Conservation (phyloP, 345 rosid species). For the Sonneratia alba region DNA sequence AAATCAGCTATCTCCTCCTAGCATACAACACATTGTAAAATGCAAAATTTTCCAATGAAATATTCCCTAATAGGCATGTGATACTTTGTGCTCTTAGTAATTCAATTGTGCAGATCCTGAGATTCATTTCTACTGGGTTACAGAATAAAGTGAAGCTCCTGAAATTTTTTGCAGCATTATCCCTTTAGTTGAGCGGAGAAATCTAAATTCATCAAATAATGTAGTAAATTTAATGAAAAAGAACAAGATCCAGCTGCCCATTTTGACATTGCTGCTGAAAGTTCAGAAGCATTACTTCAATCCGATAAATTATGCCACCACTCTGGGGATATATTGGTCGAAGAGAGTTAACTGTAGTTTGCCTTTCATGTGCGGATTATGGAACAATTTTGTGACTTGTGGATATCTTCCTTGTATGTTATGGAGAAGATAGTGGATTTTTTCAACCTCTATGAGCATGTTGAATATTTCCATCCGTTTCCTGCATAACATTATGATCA, state of each 20-base stretch:
- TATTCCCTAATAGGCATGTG: neutral
- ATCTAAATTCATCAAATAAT: neutral
- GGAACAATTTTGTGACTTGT: neutral
- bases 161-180: neutral
- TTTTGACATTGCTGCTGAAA: neutral
- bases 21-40: neutral
- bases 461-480: neutral
- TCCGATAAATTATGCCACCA: neutral
- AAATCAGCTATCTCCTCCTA: conserved; percentile 26
- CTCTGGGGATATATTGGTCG: neutral
- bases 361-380: neutral
- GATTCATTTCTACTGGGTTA: neutral
- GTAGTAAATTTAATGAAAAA: neutral
- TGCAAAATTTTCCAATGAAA: neutral
- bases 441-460: neutral
- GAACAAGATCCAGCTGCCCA: neutral
- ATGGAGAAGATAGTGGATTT: neutral
- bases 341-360: neutral
- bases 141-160: neutral
- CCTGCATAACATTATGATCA: neutral
- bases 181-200: neutral
- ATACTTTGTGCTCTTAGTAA: neutral
- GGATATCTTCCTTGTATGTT: neutral
- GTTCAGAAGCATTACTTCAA: neutral
- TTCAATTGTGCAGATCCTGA: neutral